Evolutionary conservation across 140 eudicot species (phyloP).

Genomic region (Oenanthe javanica): DNA sequence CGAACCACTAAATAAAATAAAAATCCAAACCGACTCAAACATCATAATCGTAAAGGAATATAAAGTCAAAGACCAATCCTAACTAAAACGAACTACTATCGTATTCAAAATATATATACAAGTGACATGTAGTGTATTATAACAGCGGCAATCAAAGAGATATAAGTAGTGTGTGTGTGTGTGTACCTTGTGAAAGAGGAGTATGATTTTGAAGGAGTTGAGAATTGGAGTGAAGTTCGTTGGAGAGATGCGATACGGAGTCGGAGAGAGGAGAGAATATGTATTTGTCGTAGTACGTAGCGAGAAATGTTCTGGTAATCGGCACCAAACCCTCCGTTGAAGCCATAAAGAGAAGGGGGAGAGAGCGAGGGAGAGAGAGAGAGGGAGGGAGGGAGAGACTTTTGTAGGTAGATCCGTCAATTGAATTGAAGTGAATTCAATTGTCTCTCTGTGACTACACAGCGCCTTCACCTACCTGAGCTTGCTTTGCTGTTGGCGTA

Average conservation of each 20-base stretch:
- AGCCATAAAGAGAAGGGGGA: slow-evolving; percentile 37
- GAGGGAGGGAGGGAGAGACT: too few species aligned
- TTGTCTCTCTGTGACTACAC: neutral
- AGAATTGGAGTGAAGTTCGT: slow-evolving; percentile 45
- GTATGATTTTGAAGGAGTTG: slow-evolving; percentile 25
- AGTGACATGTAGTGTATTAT: neutral
- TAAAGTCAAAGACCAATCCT: neutral
- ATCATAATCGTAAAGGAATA: neutral
- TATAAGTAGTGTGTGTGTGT: neutral
- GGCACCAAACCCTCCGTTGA: slow-evolving; percentile 88
- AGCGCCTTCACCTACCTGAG: neutral
- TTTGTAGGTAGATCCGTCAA: too few species aligned
- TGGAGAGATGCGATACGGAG: slow-evolving; percentile 52
- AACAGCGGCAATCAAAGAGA: neutral
- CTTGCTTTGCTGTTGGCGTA: too few species aligned
- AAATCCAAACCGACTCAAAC: neutral
- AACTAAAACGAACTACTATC: neutral
- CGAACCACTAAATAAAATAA: neutral
- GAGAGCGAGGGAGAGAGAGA: neutral
- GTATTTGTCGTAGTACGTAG: slow-evolving; percentile 74
- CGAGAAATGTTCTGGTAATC: slow-evolving; percentile 64
- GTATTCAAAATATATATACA: too few species aligned
- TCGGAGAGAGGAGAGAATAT: slow-evolving; percentile 50
- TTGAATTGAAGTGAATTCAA: too few species aligned
- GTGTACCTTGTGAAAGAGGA: slow-evolving; percentile 59